These are phyloP conservation scores for Fonsecaea monophora DNA, from an alignment of 2,329 filamentous ascomycete genomes.

Conservation along the genomic window DNA sequence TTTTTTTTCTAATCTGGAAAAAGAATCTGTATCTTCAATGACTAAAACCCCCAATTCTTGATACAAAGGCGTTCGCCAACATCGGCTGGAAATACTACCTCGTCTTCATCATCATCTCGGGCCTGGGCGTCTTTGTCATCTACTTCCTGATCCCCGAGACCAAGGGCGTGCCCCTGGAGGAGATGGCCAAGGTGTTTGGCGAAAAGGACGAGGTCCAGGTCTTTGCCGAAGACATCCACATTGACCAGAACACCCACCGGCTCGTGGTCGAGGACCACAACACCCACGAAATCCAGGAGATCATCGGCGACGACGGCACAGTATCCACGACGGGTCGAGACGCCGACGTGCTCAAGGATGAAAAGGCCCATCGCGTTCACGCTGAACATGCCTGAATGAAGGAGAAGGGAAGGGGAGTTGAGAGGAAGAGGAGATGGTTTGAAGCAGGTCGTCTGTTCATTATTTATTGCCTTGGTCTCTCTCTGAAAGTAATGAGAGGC, in stretches of 20 bases:
- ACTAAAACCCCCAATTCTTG: no score
- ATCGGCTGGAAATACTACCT: conserved; percentile 46
- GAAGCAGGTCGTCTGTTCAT: no score
- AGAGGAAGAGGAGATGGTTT: no score
- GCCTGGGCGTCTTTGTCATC: conserved; percentile 5
- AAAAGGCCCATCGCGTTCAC: no score
- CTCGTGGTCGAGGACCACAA: conserved; percentile 20
- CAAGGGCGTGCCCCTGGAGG: conserved; percentile 44
- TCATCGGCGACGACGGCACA: no score
- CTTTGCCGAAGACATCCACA: conserved; percentile 13
- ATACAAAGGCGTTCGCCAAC: conserved; percentile 40
- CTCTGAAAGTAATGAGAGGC: no score
- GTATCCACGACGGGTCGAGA: no score
- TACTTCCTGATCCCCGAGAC: conserved; percentile 41
- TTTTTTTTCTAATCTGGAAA: background rate
- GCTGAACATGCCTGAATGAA: no score
- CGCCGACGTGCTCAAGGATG: no score
- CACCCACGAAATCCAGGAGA: background rate
- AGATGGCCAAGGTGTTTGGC: conserved; percentile 47
- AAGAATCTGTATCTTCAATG: no score
- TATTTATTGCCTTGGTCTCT: no score
- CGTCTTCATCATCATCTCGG: conserved; percentile 33
- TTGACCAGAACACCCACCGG: conserved; percentile 21
- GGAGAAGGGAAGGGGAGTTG: no score
- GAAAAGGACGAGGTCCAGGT: conserved; percentile 22